Conservation (phyloP, 1,284 basidiomycete genomes). For the Phlebopus sp. region DNA sequence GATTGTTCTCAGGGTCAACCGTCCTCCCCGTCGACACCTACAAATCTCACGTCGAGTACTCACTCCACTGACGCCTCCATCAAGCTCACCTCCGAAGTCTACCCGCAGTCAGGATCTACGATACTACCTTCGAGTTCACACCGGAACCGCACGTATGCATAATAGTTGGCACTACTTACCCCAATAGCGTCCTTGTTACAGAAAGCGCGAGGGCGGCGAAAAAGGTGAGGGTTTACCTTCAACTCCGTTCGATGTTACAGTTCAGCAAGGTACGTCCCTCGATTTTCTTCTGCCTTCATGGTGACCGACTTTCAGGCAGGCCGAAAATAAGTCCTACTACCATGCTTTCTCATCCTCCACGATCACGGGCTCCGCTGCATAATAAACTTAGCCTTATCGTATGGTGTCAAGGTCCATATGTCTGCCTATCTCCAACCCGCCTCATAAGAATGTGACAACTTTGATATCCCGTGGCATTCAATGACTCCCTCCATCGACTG, state of each 20-base stretch:
- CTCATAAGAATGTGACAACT: not conserved
- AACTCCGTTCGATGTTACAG: too few species aligned
- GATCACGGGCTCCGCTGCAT: not conserved
- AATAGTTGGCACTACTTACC: too few species aligned
- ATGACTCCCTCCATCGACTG: not conserved
- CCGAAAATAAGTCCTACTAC: not conserved
- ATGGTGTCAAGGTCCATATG: not conserved
- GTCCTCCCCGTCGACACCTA: conserved; percentile 2
- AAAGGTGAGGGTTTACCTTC: too few species aligned
- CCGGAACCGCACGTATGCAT: too few species aligned
- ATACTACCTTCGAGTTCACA: too few species aligned
- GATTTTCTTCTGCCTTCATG: not conserved
- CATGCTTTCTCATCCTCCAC: not conserved
- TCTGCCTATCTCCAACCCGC: not conserved
- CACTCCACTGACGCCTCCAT: not conserved
- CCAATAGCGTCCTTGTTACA: too few species aligned
- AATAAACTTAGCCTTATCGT: not conserved
- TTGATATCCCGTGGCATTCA: not conserved
- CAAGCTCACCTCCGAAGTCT: conserved; percentile 4
- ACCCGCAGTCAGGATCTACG: too few species aligned
- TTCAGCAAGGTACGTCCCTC: too few species aligned
- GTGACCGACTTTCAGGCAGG: not conserved
- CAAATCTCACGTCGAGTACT: not conserved
- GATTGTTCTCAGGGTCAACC: too few species aligned
- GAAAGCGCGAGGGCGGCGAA: too few species aligned